Percentiles rank a stretch among this genome's conserved stretches.
Evolutionary conservation across 2,329 filamentous ascomycete genomes (phyloP).

Genomic region (Xylariaceae sp.): DNA sequence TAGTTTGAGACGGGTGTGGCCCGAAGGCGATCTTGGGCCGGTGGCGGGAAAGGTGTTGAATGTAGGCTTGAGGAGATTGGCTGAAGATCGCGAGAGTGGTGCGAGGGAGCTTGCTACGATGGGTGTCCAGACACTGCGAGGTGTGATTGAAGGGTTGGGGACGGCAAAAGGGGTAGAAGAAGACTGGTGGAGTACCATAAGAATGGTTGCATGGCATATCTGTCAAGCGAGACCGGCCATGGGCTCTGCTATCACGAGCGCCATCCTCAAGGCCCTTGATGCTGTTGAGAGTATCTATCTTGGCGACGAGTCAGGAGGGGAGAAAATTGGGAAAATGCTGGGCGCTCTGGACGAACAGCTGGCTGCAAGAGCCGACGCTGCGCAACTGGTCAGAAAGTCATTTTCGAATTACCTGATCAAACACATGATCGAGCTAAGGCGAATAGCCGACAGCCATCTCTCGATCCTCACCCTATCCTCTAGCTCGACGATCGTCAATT

Average conservation of each 20-base stretch:
- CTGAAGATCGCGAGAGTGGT: conserved; percentile 56
- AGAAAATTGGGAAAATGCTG: conserved; percentile 26
- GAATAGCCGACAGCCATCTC: conserved; percentile 29
- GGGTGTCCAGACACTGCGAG: conserved; percentile 49
- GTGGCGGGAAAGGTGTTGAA: conserved; percentile 45
- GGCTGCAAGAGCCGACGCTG: conserved; percentile 12
- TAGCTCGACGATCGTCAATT: conserved; percentile 58
- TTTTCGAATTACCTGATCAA: conserved; percentile 36
- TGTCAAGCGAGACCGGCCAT: conserved; percentile 66
- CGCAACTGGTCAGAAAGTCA: conserved; percentile 32
- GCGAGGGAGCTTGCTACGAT: conserved; percentile 56
- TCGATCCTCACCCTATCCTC: conserved; percentile 60
- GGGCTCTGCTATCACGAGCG: conserved; percentile 56
- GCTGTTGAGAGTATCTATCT: conserved; percentile 31
- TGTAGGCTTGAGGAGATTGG: conserved; percentile 47
- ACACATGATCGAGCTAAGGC: conserved; percentile 6
- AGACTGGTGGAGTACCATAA: conserved; percentile 54
- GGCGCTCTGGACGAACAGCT: conserved; percentile 25
- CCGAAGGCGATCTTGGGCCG: conserved; percentile 50
- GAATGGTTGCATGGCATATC: conserved; percentile 60
- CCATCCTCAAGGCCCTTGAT: conserved; percentile 46
- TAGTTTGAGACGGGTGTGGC: conserved; percentile 58
- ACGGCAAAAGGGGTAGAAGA: conserved; percentile 25
- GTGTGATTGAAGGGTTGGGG: conserved; percentile 40
- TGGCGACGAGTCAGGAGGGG: conserved; percentile 19